Base-by-base conservation (phyloP, 176 grass and related monocot genomes). In the Poa pratensis region DNA sequence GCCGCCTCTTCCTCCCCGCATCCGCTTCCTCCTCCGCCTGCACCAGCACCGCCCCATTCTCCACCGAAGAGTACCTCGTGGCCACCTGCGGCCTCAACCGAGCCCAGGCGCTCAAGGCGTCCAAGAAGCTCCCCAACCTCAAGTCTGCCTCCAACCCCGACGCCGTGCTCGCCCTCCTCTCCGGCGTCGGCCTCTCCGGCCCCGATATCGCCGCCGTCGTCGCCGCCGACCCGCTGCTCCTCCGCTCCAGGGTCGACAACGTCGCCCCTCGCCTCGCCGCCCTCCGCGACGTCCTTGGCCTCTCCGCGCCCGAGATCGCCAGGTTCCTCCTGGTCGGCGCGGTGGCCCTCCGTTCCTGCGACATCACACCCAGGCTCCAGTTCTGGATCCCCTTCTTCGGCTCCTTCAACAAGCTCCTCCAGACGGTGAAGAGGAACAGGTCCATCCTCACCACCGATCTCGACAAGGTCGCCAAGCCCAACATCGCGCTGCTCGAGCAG, bases 401-500 rank as follows among this genome's bases (percentile, higher is more conserved):
- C 15, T 85, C 80, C 6, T 69, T 49, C 9, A 60, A 65, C 5
- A 18, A 55, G 32, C 15, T 91, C 7, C 60, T 84, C n/a, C 13
- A 37, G 40, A 63, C 35, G 4, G 5, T 71, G 4, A 84, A 63
- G 63, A 27, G 7, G 4, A 74, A 65, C 58, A 9, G 3, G 0
- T 7, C 0, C 19, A 39, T 85, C 28, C 76, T 91, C 0, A 2
- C 1, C 0, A 1, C 17, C 3, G 54, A 59, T 11, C 39, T 85
- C 13, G 80, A 89, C 10, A 84, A 51, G 49, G 35, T 70, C 6
- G 45, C 87, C 54, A 48, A 84, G 26, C 87, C 77, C 7, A 91
- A 87, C 61, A 52, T 87, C 17, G 46, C 84, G 14, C 75, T 85
- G 35, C 73, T 94, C 24, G 51, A 49, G 40, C 57, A 91, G 26